Evolutionary conservation across 176 grass and related monocot species (phyloP), one percentile per base, ranked within the genome.

Genomic region (Triticum monococcum): DNA sequence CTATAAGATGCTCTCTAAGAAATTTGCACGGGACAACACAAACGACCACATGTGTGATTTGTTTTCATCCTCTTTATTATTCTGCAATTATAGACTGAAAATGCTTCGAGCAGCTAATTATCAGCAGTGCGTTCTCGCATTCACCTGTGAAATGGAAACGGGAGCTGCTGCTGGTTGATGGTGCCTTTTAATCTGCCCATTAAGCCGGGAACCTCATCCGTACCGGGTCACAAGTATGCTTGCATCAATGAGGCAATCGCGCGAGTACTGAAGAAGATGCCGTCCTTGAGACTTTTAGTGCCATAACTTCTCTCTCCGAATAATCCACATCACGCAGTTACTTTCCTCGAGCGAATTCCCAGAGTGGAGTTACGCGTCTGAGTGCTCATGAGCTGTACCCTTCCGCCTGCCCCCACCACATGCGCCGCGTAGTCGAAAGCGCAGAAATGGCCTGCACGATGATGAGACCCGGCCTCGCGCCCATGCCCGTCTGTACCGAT

Each of bases 371-470:
- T 45, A 16, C n/a, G 43, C 38, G 38, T 17, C 41, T 48, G 40
- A 17, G 1, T 75, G 72, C 45, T 31, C 72, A 75, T 75, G 43
- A 24, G 76, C 37, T 32, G 68, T 64, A 75, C 40, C 40, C 16
- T 67, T 61, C 32, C 7, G 54, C 25, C 30, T 25, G 43, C 28
- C 57, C 57, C 9, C 62, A 25, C 28, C 45, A 61, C 17, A 52
- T 71, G 79, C 30, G 30, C 78, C 32, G 41, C 3, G 74, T 45
- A 12, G 35, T 75, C 61, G 26, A 60, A 24, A 22, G 59, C 48
- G 11, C 48, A 45, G 75, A 60, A 57, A 87, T 72, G 79, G 65
- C 65, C 75, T 72, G 64, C 54, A 77, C 28, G 74, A 52, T 20
- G 48, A 77, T 28, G 72, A 35, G 46, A 40, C 36, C 56, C 50